Percentiles rank a stretch among this genome's conserved stretches.
These are phyloP conservation scores for Rubroshorea leprosula DNA, from an alignment of 345 rosid species.

Conservation along the genomic window DNA sequence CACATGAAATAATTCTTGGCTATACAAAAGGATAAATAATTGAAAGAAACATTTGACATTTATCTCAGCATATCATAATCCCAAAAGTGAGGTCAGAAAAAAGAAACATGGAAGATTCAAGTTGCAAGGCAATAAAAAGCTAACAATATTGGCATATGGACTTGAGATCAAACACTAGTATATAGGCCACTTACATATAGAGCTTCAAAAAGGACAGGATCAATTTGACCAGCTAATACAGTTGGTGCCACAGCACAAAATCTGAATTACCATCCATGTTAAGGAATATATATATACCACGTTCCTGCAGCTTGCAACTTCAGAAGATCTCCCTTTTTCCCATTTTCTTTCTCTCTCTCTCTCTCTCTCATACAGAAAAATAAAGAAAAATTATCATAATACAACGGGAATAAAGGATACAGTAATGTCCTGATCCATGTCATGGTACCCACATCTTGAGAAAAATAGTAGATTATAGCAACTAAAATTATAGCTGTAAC, in stretches of 20 bases:
- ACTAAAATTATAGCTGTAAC: constrained; percentile 67
- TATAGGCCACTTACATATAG: constrained; percentile 54
- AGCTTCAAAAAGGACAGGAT: constrained; percentile 84
- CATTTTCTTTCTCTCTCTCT: too few species aligned
- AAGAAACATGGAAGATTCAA: not conserved
- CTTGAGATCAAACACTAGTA: not conserved
- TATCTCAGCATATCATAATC: not conserved
- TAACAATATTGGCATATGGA: constrained; percentile 6
- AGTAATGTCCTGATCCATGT: constrained; percentile 58
- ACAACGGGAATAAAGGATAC: constrained; percentile 44
- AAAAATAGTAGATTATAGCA: constrained; percentile 59
- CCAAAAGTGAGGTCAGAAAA: not conserved
- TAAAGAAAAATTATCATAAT: not conserved
- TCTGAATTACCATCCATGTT: constrained; percentile 35
- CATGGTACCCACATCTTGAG: constrained; percentile 43
- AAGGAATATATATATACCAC: constrained; percentile 21
- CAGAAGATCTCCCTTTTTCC: not conserved
- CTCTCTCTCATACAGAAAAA: not conserved
- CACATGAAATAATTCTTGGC: not conserved
- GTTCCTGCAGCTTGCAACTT: constrained; percentile 8
- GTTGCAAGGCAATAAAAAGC: not conserved
- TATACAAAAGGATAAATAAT: not conserved
- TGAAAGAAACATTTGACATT: constrained; percentile 5
- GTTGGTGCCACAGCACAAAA: constrained; percentile 86
- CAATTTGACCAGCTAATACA: constrained; percentile 69